A percentile compares a stretch with the other conserved stretches of the same genome.
phyloP scores from a whole-genome alignment of 768 basidiomycete genomes.

The Lactarius indigo region DNA sequence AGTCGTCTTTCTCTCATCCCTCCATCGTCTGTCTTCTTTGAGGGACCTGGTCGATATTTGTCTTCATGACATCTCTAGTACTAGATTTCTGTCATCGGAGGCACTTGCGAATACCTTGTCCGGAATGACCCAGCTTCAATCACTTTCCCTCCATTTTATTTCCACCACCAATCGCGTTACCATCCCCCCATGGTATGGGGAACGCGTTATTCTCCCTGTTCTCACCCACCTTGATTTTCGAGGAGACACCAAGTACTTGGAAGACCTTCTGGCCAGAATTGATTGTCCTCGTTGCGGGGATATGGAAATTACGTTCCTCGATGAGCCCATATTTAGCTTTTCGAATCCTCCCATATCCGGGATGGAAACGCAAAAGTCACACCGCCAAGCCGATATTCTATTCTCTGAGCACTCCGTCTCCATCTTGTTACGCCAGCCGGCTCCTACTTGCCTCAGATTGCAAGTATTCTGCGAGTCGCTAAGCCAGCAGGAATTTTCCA shows the following conservation, averaged over 20 bases:
- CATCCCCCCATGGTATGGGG: no score
- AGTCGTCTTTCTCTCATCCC: background rate
- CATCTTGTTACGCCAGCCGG: background rate
- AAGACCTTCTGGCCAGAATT: no score
- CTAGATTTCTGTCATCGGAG: background rate
- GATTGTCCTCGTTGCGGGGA: no score
- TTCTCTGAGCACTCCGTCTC: background rate
- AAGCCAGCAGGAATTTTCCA: background rate
- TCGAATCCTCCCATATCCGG: no score
- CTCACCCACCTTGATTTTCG: no score
- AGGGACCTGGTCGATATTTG: background rate
- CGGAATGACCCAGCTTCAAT: background rate
- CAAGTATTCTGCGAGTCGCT: background rate
- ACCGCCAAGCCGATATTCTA: background rate
- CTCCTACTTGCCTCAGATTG: background rate
- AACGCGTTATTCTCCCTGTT: no score
- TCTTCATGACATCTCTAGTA: background rate
- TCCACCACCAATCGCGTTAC: no score
- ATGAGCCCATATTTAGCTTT: no score
- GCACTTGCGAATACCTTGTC: background rate
- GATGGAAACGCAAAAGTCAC: background rate
- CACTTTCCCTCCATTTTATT: no score
- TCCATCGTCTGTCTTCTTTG: background rate
- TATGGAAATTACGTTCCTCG: no score
- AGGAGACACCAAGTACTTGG: no score